phyloP scores from a whole-genome alignment of 2,329 filamentous ascomycete genomes.

The Clathrospora elynae region DNA sequence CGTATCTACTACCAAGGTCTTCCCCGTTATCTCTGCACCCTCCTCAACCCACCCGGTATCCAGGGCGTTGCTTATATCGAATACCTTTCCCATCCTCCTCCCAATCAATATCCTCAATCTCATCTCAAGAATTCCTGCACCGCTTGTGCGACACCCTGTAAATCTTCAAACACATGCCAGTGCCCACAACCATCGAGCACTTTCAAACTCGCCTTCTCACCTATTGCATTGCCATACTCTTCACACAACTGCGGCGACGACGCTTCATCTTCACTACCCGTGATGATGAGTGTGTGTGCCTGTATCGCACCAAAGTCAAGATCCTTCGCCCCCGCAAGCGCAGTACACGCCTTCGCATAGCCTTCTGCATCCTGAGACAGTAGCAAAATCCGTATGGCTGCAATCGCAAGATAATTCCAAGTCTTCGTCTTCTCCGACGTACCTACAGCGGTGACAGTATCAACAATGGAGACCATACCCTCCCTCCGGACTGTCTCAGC shows the following conservation, averaged over 20 bases:
- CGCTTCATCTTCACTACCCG: slow-evolving; percentile 55
- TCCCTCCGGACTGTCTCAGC: slow-evolving; percentile 51
- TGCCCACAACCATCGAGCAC: slow-evolving; percentile 54
- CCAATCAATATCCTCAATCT: too few species aligned
- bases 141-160: slow-evolving; percentile 47
- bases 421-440: slow-evolving; percentile 48
- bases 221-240: slow-evolving; percentile 38
- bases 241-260: slow-evolving; percentile 46
- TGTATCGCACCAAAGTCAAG: slow-evolving; percentile 40
- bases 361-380: slow-evolving; percentile 58
- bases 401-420: slow-evolving; percentile 49
- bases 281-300: slow-evolving; percentile 48
- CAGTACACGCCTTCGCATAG: slow-evolving; percentile 61
- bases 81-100: too few species aligned
- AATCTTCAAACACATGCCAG: slow-evolving; percentile 59
- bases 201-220: slow-evolving; percentile 30
- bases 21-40: too few species aligned
- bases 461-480: slow-evolving; percentile 54
- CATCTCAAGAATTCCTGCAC: too few species aligned
- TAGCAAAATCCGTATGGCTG: slow-evolving; percentile 53
- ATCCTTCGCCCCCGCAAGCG: slow-evolving; percentile 51
- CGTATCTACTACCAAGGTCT: too few species aligned
- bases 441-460: slow-evolving; percentile 44
- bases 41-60: too few species aligned
- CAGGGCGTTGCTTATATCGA: too few species aligned